Evolutionary conservation across 805 yeast genomes (phyloP), one percentile per base, ranked within the genome.

Genomic region (Priceomyces castillae): DNA sequence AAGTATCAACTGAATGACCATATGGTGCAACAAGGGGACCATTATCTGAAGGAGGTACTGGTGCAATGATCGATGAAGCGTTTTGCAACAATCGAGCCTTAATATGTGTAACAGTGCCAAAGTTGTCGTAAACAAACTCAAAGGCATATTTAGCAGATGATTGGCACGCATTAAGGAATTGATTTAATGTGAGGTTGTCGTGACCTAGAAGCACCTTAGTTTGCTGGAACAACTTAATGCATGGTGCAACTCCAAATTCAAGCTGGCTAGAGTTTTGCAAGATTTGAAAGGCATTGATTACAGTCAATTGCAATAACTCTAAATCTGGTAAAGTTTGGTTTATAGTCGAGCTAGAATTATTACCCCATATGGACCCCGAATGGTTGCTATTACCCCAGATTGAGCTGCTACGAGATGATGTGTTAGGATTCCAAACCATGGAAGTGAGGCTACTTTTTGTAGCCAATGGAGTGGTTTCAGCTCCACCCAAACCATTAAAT

Each of bases 61-160:
- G 22, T 15, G 44, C 17, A 4, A 31, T 31, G 18, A 34, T 25
- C 2, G 44, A 36, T 26, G 26, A 41, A n/a, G 31, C 36, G 16
- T 19, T 17, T 26, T 17, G 36, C 19, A 23, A 14, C 17, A 48
- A 44, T 7, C 45, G 46, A 16, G 63, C 62, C 48, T 70, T 69
- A 30, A 76, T 61, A 49, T 67, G 73, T 7, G 68, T 64, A 2
- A 76, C 74, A n/a, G 62, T 65, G 1, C 76, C 75, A 34, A 66
- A 57, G 43, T 74, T 76, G 48, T 76, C 80, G 50, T 69, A 71
- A 17, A 69, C 51, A 34, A 74, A 57, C 17, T 74, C 77, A 51
- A 76, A 77, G 18, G 59, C 58, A 43, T 63, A 58, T 3, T 58
- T 56, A 11, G 61, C 40, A 25, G 65, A 48, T 14, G 58, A 58